These are phyloP conservation scores for Parafenestella ontariensis DNA, from an alignment of 2,329 filamentous ascomycete genomes.

Conservation along the genomic window DNA sequence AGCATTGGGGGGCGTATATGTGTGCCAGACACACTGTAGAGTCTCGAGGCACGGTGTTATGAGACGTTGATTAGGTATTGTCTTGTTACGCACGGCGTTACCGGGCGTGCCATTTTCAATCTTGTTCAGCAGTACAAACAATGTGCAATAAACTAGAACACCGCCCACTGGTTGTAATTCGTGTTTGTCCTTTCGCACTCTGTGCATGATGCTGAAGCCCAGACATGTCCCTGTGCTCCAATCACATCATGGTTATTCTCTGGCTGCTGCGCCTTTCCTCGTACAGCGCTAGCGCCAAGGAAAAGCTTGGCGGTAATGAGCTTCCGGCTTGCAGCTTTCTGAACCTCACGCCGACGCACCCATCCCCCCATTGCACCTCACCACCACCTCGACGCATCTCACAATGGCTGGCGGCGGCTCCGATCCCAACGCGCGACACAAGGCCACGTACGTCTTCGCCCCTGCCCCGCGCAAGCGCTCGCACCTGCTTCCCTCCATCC, in stretches of 20 bases:
- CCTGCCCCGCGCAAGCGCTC: slow-evolving; percentile 3
- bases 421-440: slow-evolving; percentile 33
- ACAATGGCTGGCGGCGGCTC: slow-evolving; percentile 43
- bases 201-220: no score
- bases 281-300: slow-evolving; percentile 1
- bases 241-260: slow-evolving; percentile 11
- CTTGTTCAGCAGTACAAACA: no score
- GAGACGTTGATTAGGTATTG: neutral
- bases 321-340: slow-evolving; percentile 22
- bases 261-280: neutral
- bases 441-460: slow-evolving; percentile 37
- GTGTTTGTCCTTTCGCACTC: no score
- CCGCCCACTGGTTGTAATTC: no score
- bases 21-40: slow-evolving; percentile 42
- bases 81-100: neutral
- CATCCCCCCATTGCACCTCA: slow-evolving; percentile 27
- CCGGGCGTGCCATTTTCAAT: neutral
- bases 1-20: slow-evolving; percentile 55
- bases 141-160: no score
- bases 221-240: neutral
- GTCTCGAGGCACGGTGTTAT: no score
- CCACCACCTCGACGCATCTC: slow-evolving; percentile 17
- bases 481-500: slow-evolving; percentile 9
- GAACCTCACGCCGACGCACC: slow-evolving; percentile 22
- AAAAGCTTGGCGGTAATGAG: slow-evolving; percentile 13